Evolutionary conservation across 805 yeast species (phyloP).

Genomic region (Sugiyamaella boreocaroliniensis): DNA sequence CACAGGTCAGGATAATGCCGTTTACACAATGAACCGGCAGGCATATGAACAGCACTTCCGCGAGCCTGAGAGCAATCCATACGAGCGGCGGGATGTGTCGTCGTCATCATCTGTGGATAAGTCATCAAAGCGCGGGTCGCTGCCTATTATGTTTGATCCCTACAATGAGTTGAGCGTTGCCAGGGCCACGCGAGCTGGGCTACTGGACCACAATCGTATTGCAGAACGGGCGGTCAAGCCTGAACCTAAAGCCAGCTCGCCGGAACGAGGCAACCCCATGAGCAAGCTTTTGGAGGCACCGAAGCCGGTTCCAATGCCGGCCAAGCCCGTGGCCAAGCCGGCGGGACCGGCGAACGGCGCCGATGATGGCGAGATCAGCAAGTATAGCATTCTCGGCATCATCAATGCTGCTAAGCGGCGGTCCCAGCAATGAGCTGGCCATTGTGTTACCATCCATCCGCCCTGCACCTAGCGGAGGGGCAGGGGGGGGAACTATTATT

Average conservation of each 20-base stretch:
- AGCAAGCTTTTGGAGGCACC: background rate
- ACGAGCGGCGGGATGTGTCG: background rate
- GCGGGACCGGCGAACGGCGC: too few relatives aligned
- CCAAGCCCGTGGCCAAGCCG: background rate
- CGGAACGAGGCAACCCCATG: background rate
- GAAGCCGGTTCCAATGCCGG: background rate
- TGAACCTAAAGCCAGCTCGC: background rate
- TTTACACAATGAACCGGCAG: slow-evolving; percentile 2
- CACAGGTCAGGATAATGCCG: slow-evolving; percentile 5
- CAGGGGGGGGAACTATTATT: too few relatives aligned
- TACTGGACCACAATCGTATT: slow-evolving; percentile 6
- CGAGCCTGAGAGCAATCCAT: background rate
- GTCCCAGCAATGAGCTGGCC: slow-evolving; percentile 2
- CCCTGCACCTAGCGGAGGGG: too few relatives aligned
- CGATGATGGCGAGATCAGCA: slow-evolving; percentile 13
- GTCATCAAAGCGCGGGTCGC: background rate
- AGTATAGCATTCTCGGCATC: slow-evolving; percentile 18
- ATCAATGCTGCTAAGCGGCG: slow-evolving; percentile 17
- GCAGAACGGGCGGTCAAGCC: background rate
- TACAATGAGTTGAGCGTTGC: slow-evolving; percentile 11
- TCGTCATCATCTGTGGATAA: background rate
- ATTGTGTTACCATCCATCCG: too few relatives aligned
- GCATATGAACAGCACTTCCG: slow-evolving; percentile 5
- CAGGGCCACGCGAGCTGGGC: slow-evolving; percentile 8
- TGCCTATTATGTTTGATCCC: slow-evolving; percentile 12